A percentile compares a stretch with the other conserved stretches of the same genome.
Conservation (phyloP, 1,139 yeast species). For the Lodderomyces orthopsilosis region DNA sequence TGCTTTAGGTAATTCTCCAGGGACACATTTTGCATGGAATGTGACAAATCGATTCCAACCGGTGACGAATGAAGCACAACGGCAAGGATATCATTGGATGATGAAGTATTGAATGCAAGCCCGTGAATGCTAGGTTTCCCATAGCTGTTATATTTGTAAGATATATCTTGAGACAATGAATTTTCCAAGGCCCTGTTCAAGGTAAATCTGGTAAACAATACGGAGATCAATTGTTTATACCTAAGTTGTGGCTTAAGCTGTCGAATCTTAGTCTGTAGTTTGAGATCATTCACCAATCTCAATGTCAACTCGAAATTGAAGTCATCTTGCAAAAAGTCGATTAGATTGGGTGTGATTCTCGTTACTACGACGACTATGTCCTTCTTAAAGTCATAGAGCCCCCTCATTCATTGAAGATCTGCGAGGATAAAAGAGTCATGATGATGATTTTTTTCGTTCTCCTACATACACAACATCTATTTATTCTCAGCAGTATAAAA, state of each 20-base stretch:
- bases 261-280: slow-evolving; percentile 31
- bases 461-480: not conserved
- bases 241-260: slow-evolving; percentile 21
- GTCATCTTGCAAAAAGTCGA: slow-evolving; percentile 27
- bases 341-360: slow-evolving; percentile 10
- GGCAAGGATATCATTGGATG: slow-evolving; percentile 51
- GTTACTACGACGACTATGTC: slow-evolving; percentile 9
- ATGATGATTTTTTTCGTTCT: not conserved
- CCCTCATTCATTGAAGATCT: not conserved
- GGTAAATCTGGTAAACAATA: slow-evolving; percentile 25
- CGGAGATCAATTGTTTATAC: slow-evolving; percentile 20
- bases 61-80: slow-evolving; percentile 38
- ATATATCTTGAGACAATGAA: slow-evolving; percentile 21
- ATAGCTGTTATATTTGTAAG: slow-evolving; percentile 24
- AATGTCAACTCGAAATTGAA: slow-evolving; percentile 32
- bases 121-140: slow-evolving; percentile 35
- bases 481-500: slow-evolving; percentile 12
- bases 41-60: slow-evolving; percentile 66
- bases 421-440: too few species aligned
- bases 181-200: slow-evolving; percentile 20
- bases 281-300: slow-evolving; percentile 32
- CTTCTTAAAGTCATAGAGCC: slow-evolving; percentile 6
- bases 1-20: slow-evolving; percentile 34
- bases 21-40: slow-evolving; percentile 43
- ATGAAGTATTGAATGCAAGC: slow-evolving; percentile 50